Base-by-base conservation (phyloP, 306 rosid species). In the Lagenaria siceraria region DNA sequence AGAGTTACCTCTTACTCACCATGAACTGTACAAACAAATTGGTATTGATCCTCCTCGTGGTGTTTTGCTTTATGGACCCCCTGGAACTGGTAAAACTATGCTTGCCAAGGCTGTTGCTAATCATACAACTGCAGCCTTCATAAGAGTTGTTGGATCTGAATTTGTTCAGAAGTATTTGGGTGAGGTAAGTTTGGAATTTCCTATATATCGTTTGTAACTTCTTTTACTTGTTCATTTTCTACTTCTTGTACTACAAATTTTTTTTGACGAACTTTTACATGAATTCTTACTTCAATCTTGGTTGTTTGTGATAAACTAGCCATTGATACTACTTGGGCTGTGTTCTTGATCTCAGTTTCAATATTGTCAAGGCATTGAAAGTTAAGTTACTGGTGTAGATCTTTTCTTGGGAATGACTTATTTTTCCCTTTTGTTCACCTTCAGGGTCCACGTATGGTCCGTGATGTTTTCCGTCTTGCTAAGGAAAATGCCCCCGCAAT, bases 41-140 rank as follows among this genome's bases (percentile, higher is more conserved):
- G 99, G 99, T 79, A 96, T 96, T 70, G 99, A 96, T 51, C 99
- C 99, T 51, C 99, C 99, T 55, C 98, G 99, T n/a, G 99, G 99
- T 77, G 99, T 96, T 54, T 83, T 96, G 85, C 96, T 96, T 61
- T 96, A 96, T 81, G 99, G 99, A 0, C 99, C 99, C 33, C 99
- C 99, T 63, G 99, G 99, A 42, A 96, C 98, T 7, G 99, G 99
- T 54, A 96, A 96, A 85, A 96, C 99, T 42, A 96, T 96, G 99
- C 90, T 96, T 46, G 99, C 99, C 29, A 96, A 96, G 89, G 99
- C 99, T 81, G 99, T 96, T 87, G 99, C 99, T 59, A 88, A 96
- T 84, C 91, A 86, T 80, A 96, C 99, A n/a, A 96, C 99, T 53
- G 99, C 99, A 0, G 99, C 99, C 82, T 96, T 96, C 84, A 96